Conservation (phyloP, 148 eudicot species). For the Euryodendron excelsum region DNA sequence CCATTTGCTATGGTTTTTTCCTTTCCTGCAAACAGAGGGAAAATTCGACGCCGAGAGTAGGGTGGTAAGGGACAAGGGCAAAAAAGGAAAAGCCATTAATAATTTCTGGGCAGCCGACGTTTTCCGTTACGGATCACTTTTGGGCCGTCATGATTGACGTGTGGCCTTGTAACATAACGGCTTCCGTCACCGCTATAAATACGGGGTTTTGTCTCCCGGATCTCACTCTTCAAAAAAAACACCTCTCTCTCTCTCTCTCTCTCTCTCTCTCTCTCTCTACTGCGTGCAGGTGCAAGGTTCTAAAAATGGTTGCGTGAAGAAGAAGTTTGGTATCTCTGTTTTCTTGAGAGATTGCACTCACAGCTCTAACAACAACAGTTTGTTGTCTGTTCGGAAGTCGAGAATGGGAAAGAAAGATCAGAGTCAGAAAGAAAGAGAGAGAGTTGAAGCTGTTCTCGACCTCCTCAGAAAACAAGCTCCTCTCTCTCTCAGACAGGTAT, state of each 20-base stretch:
- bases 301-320: conserved; percentile 29
- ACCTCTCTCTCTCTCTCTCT: background rate
- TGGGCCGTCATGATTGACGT: conserved; percentile 12
- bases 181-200: conserved; percentile 41
- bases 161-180: conserved; percentile 19
- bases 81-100: background rate
- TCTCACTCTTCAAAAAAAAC: too few species aligned
- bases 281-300: background rate
- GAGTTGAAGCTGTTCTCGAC: conserved; percentile 60
- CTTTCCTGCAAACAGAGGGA: too few species aligned
- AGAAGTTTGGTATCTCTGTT: conserved; percentile 35
- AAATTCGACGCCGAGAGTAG: too few species aligned
- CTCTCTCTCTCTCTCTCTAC: background rate
- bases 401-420: conserved; percentile 68
- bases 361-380: background rate
- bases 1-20: too few species aligned
- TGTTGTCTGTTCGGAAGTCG: background rate
- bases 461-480: conserved; percentile 66
- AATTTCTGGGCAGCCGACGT: background rate
- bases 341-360: conserved; percentile 18
- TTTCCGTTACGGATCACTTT: conserved; percentile 24
- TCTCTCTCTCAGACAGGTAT: conserved; percentile 73
- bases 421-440: conserved; percentile 32
- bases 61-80: conserved; percentile 9
- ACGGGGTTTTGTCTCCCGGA: conserved; percentile 9